Conservation (phyloP, 768 basidiomycete genomes). For the Serpula lacrymans region DNA sequence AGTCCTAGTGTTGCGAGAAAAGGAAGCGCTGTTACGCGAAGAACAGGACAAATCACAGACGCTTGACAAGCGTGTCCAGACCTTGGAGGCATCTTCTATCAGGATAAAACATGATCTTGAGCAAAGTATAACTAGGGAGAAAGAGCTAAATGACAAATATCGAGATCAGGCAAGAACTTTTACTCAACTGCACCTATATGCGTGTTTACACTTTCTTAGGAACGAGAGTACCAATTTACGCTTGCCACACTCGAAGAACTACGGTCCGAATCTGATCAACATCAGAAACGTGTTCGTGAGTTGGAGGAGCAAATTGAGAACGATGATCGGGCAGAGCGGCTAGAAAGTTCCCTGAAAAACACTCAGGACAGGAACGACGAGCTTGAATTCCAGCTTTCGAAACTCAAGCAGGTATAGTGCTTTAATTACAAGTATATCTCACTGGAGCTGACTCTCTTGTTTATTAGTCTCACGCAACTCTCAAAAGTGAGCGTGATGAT, state of each 20-base stretch:
- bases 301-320: constrained; percentile 80
- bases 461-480: constrained; percentile 48
- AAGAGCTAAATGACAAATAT: constrained; percentile 38
- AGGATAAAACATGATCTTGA: constrained; percentile 42
- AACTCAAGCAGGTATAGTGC: constrained; percentile 64
- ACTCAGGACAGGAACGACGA: constrained; percentile 81
- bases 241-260: constrained; percentile 51
- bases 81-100: constrained; percentile 38
- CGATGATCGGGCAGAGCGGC: constrained; percentile 74
- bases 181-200: neutral
- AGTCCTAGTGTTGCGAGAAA: constrained; percentile 42
- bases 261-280: constrained; percentile 50
- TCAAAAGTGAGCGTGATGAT: constrained; percentile 61
- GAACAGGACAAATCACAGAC: constrained; percentile 39
- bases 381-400: constrained; percentile 77
- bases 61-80: constrained; percentile 40
- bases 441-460: neutral
- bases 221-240: constrained; percentile 71
- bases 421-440: neutral
- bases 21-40: constrained; percentile 37
- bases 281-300: constrained; percentile 60
- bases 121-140: constrained; percentile 40
- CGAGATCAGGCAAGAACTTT: constrained; percentile 28
- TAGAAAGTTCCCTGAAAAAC: constrained; percentile 71
- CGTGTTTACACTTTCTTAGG: constrained; percentile 36